Evolutionary conservation across 1,284 basidiomycete genomes (phyloP).

Genomic region (Trametes polyzona): DNA sequence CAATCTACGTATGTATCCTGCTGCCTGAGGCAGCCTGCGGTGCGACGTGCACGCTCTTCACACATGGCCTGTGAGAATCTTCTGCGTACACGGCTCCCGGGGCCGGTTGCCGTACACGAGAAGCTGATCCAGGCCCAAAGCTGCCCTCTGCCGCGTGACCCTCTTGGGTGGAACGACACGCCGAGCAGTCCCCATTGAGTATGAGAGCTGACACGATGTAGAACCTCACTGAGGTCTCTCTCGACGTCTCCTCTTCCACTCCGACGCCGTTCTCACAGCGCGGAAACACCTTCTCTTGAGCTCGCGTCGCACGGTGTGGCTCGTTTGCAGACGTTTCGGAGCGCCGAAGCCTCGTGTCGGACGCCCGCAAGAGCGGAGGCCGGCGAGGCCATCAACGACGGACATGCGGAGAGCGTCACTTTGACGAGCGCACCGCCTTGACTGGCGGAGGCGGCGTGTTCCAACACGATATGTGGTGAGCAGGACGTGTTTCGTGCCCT

Average conservation of each 20-base stretch:
- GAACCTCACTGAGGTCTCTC: neutral
- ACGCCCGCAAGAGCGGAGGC: conserved; percentile 8
- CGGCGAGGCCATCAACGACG: conserved; percentile 8
- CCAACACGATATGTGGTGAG: conserved; percentile 9
- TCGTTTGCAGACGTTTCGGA: neutral
- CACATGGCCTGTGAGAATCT: neutral
- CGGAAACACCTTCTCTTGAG: neutral
- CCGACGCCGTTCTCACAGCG: neutral
- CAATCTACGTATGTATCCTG: no score
- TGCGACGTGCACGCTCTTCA: neutral
- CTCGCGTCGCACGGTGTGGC: neutral
- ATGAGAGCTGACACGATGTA: neutral
- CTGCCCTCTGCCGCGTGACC: conserved; percentile 1
- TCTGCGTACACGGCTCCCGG: neutral
- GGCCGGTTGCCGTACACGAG: neutral
- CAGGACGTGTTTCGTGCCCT: neutral
- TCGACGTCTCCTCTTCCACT: neutral
- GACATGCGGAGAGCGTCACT: conserved; percentile 7
- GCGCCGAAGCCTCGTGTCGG: conserved; percentile 11
- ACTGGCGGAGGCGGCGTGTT: conserved; percentile 15
- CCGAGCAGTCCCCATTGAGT: no score
- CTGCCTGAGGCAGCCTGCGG: no score
- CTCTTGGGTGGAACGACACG: no score
- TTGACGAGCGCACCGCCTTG: conserved; percentile 14
- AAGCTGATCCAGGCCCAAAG: neutral